Evolutionary conservation across 805 yeast genomes (phyloP).

Genomic region (Metschnikowia shivogae): DNA sequence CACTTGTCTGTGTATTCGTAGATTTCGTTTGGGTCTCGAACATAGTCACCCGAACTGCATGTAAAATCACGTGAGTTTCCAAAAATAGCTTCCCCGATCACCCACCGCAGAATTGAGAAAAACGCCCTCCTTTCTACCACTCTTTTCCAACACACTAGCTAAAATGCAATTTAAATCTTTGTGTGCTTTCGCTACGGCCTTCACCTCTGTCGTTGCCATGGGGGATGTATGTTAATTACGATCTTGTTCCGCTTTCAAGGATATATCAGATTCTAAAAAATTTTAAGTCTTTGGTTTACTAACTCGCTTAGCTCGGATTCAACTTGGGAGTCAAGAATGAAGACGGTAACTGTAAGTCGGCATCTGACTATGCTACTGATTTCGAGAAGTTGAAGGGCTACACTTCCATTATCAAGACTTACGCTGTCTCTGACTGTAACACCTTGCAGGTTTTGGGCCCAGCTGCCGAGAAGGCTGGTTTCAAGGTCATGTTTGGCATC

Average conservation of each 20-base stretch:
- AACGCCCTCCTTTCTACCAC: slow-evolving; percentile 1
- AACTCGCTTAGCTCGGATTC: slow-evolving; percentile 31
- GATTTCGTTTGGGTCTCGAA: too few species aligned
- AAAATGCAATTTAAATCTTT: slow-evolving; percentile 39
- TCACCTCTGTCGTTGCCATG: slow-evolving; percentile 50
- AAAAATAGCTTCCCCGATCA: slow-evolving; percentile 8
- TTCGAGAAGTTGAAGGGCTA: slow-evolving; percentile 54
- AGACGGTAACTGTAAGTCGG: slow-evolving; percentile 70
- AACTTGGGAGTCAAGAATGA: slow-evolving; percentile 81
- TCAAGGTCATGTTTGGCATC: slow-evolving; percentile 75
- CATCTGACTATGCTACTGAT: slow-evolving; percentile 67
- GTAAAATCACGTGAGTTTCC: slow-evolving; percentile 3
- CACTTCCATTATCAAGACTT: slow-evolving; percentile 71
- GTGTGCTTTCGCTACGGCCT: slow-evolving; percentile 45
- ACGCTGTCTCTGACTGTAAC: slow-evolving; percentile 93
- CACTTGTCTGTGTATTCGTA: too few species aligned
- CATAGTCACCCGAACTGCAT: not conserved
- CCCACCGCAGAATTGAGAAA: slow-evolving; percentile 2
- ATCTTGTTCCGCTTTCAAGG: not conserved
- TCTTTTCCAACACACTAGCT: not conserved
- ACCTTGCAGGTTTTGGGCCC: slow-evolving; percentile 82
- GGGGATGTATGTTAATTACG: slow-evolving; percentile 45
- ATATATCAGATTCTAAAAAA: not conserved
- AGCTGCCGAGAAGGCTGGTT: slow-evolving; percentile 74
- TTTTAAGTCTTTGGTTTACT: slow-evolving; percentile 5